Evolutionary conservation across 164 flowering plant species (phyloP).

Genomic region (Chimonanthus praecox): DNA sequence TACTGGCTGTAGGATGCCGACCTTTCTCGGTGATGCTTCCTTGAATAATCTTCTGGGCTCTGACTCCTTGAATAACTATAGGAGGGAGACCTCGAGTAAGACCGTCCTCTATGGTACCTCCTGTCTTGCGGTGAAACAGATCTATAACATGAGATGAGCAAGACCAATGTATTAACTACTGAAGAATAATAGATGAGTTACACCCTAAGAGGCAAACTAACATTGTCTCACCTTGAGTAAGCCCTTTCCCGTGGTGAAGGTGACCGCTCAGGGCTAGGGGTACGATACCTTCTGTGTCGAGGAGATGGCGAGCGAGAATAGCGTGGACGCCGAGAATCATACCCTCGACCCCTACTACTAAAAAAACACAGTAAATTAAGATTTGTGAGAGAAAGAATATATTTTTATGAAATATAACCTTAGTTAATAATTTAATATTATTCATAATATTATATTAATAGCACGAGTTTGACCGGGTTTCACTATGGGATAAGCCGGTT

Average conservation of each 20-base stretch:
- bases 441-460: too few species aligned
- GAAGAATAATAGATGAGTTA: not conserved
- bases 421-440: too few species aligned
- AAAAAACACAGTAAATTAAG: not conserved
- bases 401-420: too few species aligned
- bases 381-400: not conserved
- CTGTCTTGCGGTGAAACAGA: conserved; percentile 50
- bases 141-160: conserved; percentile 18
- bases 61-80: conserved; percentile 43
- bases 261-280: conserved; percentile 55
- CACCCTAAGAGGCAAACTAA: not conserved
- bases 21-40: conserved; percentile 9
- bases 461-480: not conserved
- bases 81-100: conserved; percentile 43
- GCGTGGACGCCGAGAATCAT: conserved; percentile 40
- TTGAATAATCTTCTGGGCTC: conserved; percentile 15
- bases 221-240: conserved; percentile 42
- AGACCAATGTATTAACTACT: not conserved
- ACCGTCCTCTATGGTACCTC: conserved; percentile 32
- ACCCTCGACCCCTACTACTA: conserved; percentile 27
- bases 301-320: conserved; percentile 38
- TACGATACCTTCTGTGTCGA: conserved; percentile 29
- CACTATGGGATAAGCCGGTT: not conserved
- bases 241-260: conserved; percentile 50
- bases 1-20: conserved; percentile 10